These are phyloP conservation scores for Kodamaea kaohsiungensis DNA, from an alignment of 805 yeast genomes.

Conservation along the genomic window DNA sequence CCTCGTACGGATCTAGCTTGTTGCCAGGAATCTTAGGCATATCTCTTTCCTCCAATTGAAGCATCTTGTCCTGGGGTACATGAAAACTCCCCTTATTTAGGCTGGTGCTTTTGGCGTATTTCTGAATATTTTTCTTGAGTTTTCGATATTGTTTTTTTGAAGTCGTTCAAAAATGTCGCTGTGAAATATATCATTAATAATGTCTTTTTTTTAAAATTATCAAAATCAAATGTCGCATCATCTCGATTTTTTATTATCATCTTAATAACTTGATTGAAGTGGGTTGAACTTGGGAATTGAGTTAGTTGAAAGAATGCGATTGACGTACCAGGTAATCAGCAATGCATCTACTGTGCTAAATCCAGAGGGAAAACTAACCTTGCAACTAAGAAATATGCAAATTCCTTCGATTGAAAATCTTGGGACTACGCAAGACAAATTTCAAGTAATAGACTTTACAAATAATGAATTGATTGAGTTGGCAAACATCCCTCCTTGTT, in stretches of 20 bases:
- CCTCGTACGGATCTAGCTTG: conserved; percentile 69
- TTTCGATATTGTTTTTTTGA: conserved; percentile 3
- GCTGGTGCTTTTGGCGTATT: background rate
- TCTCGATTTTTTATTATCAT: background rate
- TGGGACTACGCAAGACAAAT: conserved; percentile 29
- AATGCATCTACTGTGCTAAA: conserved; percentile 33
- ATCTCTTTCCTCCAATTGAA: conserved; percentile 46
- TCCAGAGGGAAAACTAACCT: conserved; percentile 36
- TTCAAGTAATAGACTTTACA: conserved; percentile 68
- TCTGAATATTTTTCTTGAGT: background rate
- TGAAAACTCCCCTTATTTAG: background rate
- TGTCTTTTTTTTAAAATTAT: background rate
- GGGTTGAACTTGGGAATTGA: background rate
- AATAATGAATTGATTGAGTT: conserved; percentile 68
- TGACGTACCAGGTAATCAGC: conserved; percentile 32
- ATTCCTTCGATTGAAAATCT: conserved; percentile 39
- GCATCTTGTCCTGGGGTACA: conserved; percentile 20
- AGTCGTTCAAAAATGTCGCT: conserved; percentile 2
- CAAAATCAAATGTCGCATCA: background rate
- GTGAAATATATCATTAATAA: background rate
- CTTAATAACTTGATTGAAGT: background rate
- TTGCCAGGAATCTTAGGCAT: conserved; percentile 90
- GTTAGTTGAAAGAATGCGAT: conserved; percentile 26
- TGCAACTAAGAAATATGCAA: conserved; percentile 35
- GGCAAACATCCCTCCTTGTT: conserved; percentile 44